These are phyloP conservation scores for Sporopachydermia lactativora DNA, from an alignment of 805 yeast genomes.

Conservation along the genomic window DNA sequence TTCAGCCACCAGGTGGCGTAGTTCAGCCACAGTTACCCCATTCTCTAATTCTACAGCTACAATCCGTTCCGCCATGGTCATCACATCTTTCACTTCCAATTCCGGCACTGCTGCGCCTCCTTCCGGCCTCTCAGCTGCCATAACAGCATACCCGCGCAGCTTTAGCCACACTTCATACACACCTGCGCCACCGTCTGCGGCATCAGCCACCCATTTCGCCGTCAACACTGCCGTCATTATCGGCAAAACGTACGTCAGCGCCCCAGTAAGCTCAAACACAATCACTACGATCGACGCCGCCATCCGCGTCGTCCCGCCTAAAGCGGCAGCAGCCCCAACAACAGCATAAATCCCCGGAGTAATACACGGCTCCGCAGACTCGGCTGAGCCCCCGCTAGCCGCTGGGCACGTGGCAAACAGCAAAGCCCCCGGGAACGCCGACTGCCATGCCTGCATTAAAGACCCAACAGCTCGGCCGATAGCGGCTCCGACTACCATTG, in stretches of 20 bases:
- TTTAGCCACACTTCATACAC: constrained; percentile 50
- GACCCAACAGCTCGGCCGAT: constrained; percentile 39
- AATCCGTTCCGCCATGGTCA: constrained; percentile 21
- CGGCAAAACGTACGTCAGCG: constrained; percentile 69
- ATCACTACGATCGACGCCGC: constrained; percentile 73
- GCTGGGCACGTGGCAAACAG: constrained; percentile 27
- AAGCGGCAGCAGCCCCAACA: constrained; percentile 74
- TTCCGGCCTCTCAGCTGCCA: constrained; percentile 21
- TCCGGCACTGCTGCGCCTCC: constrained; percentile 27
- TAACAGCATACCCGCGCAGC: constrained; percentile 26
- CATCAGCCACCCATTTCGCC: constrained; percentile 59
- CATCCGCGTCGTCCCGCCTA: constrained; percentile 70
- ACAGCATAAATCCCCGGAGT: constrained; percentile 84
- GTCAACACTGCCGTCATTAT: constrained; percentile 74
- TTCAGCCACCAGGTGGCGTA: constrained; percentile 12
- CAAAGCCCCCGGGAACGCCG: constrained; percentile 21
- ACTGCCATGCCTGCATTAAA: constrained; percentile 20
- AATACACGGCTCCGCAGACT: constrained; percentile 30
- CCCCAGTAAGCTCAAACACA: constrained; percentile 76
- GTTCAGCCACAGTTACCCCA: constrained; percentile 16
- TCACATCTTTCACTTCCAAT: constrained; percentile 19
- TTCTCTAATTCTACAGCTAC: constrained; percentile 9
- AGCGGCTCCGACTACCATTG: constrained; percentile 49
- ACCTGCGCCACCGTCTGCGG: constrained; percentile 34
- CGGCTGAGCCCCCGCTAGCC: constrained; percentile 16